Conservation (phyloP, 306 rosid genomes). For the Glycine tomentella region DNA sequence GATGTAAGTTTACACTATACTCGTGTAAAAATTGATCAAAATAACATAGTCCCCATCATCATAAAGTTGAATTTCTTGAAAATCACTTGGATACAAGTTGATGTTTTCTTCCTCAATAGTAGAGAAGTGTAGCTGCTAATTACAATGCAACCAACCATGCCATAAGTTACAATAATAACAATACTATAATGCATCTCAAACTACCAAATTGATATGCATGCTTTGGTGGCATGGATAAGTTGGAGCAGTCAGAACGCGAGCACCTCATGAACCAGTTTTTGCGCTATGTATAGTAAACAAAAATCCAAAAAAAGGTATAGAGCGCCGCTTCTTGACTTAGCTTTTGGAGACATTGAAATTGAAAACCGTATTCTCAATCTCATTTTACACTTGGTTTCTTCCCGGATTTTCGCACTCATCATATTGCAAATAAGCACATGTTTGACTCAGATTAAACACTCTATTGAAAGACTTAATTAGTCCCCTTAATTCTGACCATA, state of each 20-base stretch:
- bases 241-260: conserved; percentile 16
- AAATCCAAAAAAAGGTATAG: conserved; percentile 37
- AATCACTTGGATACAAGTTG: conserved; percentile 2
- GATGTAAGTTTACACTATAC: background rate
- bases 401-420: conserved; percentile 31
- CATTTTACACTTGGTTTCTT: conserved; percentile 25
- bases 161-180: background rate
- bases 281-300: conserved; percentile 27
- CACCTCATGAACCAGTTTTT: conserved; percentile 43
- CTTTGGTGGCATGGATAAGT: conserved; percentile 29
- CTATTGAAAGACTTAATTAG: too few relatives aligned
- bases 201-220: conserved; percentile 35
- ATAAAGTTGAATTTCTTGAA: background rate
- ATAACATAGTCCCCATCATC: background rate
- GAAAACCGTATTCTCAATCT: conserved; percentile 22
- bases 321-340: conserved; percentile 56
- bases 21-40: too few relatives aligned
- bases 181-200: background rate
- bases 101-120: background rate
- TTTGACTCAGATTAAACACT: background rate
- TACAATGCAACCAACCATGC: conserved; percentile 4
- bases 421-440: background rate
- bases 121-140: background rate
- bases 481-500: background rate
- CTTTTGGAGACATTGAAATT: conserved; percentile 54